Base-by-base conservation (phyloP, 163 green algal genomes). In the Picocystis sp. region DNA sequence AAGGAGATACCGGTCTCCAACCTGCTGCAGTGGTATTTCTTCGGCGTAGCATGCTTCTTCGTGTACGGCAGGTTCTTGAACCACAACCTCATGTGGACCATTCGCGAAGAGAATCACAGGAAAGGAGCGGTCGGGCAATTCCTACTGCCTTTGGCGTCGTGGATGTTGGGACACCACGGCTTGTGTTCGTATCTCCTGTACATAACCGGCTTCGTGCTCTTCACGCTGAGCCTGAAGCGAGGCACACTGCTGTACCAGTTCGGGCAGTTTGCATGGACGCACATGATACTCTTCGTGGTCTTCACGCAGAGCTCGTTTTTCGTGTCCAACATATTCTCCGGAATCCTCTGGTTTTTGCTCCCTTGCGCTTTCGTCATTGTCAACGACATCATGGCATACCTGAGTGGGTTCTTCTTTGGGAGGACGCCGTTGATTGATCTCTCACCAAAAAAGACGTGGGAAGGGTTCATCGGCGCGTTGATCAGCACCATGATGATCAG, bases 371-470 rank as follows among this genome's bases (percentile, higher is more conserved):
- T 97, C n/a, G 87, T 98, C 65, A 91, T 96, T 47, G 70, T 84
- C 48, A 98, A 98, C 57, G 90, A 98, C 77, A 94, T 94, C 58
- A 81, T 74, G 45, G 90, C 90, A 1, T 98, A 98, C 71, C 57
- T 97, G 11, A 76, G 77, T 22, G 89, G 89, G 1, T 87, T 94
- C 61, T 85, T 90, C 63, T 94, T 91, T 47, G 90, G 90, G 12
- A 67, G 83, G 45, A 96, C 87, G 19, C 89, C 85, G 25, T 75
- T 98, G 22, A 97, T 98, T 52, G 88, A 92, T 64, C 73, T 98
- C 50, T 96, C 86, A 0, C 90, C 90, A 43, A 97, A 97, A 61
- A 98, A 98, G 81, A 98, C 90, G 0, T 94, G 84, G 87, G 90
- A 98, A 70, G 90, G 90, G 22, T 95, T 97, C 57, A 67, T 96